Base-by-base conservation (phyloP, 805 yeast genomes). In the Myxozyma sirexii region DNA sequence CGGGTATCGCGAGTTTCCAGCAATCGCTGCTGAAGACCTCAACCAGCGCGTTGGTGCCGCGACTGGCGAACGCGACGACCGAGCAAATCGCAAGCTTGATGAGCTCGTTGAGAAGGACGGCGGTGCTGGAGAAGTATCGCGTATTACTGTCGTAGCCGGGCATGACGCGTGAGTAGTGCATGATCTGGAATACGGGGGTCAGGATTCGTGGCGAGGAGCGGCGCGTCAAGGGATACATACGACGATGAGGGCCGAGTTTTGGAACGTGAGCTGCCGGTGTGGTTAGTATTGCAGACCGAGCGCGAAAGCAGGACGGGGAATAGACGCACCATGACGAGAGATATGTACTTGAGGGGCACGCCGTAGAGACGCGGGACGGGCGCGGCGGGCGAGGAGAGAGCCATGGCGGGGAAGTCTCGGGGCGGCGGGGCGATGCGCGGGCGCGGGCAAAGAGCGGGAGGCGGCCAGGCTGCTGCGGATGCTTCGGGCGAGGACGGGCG, bases 141-240 rank as follows among this genome's bases (percentile, higher is more conserved):
- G 68, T 65, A 12, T 57, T 62, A n/a, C 65, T 63, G 38, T 66
- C 63, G 44, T 68, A 68, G 13, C 72, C 74, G 10, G 74, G 75
- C 73, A 75, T 74, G 65, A 75, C 70, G n/a, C 79, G 72, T 15
- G 79, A 76, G 61, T 74, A 76, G 51, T 77, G 74, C 79, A 76
- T 76, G 10, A 63, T 59, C 67, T 65, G 39, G 31, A 17, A 39
- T 7, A n/a, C 37, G 31, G 31, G 38, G 24, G 58, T n/a, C 37
- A 57, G 33, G 24, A 12, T 12, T 19, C 17, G 4, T 10, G 29
- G 12, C 33, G 17, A 50, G 21, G 26, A 49, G 37, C 15, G 56
- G 17, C 23, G 19, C 6, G 13, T 17, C 26, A 38, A 46, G 37
- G 13, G 29, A 21, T 5, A 39, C 65, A 10, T 53, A 75, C 75